Evolutionary conservation across 257 asterid genomes (phyloP).

Genomic region (Solanum habrochaites): DNA sequence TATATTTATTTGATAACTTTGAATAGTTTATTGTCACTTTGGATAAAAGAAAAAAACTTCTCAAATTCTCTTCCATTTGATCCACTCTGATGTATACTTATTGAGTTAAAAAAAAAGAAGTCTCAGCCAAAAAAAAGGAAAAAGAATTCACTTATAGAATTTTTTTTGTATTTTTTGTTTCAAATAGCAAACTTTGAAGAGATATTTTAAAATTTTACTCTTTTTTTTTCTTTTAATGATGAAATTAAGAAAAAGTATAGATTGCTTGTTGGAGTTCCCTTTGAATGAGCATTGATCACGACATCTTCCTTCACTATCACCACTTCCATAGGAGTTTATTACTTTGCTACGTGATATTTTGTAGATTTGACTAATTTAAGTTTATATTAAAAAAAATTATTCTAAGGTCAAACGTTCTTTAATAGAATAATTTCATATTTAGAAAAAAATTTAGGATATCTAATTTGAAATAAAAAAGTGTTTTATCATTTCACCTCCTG

Average conservation of each 20-base stretch:
- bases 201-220: background rate
- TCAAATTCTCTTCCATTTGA: background rate
- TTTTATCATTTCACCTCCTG: background rate
- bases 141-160: background rate
- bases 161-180: background rate
- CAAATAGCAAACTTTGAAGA: background rate
- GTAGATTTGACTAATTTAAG: background rate
- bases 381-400: background rate
- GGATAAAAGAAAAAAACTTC: background rate
- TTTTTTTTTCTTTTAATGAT: background rate
- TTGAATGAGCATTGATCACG: constrained; percentile 1
- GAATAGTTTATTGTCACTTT: background rate
- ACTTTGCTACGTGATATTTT: accelerated
- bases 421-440: accelerated
- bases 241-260: background rate
- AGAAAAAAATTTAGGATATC: background rate
- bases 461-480: background rate
- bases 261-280: constrained; percentile 15
- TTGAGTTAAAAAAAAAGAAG: background rate
- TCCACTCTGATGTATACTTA: background rate
- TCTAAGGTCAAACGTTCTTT: background rate
- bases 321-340: background rate
- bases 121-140: background rate
- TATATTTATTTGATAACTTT: background rate
- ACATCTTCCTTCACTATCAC: background rate